These are phyloP conservation scores for Leptographium flavum DNA, from an alignment of 2,329 filamentous ascomycete species.

Conservation along the genomic window DNA sequence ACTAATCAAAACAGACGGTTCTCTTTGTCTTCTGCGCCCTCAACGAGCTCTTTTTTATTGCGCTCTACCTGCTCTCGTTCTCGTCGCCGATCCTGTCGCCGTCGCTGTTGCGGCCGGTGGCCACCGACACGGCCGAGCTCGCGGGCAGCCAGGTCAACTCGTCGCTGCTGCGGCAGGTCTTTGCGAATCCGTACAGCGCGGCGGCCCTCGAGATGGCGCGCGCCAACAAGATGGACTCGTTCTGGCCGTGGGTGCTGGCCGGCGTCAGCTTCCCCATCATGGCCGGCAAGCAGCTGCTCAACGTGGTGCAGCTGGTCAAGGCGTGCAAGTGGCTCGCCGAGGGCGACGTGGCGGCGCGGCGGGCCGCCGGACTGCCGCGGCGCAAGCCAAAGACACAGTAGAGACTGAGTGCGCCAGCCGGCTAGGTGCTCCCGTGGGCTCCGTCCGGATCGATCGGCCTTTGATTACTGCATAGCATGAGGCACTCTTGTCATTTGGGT, in stretches of 20 bases:
- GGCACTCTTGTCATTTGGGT: neutral
- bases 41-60: constrained; percentile 97
- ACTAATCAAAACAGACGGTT: constrained; percentile 40
- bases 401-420: no score
- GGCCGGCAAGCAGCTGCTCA: constrained; percentile 84
- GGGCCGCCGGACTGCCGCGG: constrained; percentile 36
- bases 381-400: constrained; percentile 18
- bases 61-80: constrained; percentile 93
- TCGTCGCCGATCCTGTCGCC: constrained; percentile 81
- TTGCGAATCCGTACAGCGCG: constrained; percentile 81
- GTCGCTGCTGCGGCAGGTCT: constrained; percentile 57
- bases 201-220: constrained; percentile 83
- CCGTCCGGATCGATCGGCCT: neutral
- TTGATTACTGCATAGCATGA: constrained; percentile 1
- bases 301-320: constrained; percentile 85
- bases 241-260: constrained; percentile 64
- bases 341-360: constrained; percentile 61
- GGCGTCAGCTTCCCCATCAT: constrained; percentile 74
- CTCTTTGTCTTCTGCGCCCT: constrained; percentile 80
- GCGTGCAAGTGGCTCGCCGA: constrained; percentile 86
- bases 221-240: constrained; percentile 65
- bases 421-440: no score
- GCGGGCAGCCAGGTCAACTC: constrained; percentile 57
- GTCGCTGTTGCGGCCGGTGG: constrained; percentile 53
- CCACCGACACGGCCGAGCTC: constrained; percentile 36